Percentiles rank a stretch among this genome's conserved stretches.
These are phyloP conservation scores for Cyclostephanos invisitatus DNA, from an alignment of 108 stramenopile species.

Conservation along the genomic window DNA sequence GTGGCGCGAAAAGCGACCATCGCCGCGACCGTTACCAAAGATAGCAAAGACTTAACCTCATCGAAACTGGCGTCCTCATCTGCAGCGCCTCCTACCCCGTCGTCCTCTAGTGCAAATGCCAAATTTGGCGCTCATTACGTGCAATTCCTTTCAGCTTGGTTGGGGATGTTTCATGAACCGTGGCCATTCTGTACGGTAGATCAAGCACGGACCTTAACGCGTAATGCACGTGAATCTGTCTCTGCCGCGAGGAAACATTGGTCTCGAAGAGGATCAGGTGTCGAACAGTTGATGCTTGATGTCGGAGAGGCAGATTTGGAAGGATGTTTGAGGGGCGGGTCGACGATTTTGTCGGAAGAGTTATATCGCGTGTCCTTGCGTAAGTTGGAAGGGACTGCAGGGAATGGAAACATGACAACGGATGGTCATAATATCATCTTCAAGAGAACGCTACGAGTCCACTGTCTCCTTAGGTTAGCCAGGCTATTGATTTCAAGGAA, in stretches of 20 bases:
- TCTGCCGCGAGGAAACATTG: constrained; percentile 32
- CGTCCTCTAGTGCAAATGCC: background rate
- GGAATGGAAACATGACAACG: background rate
- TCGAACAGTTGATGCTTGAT: constrained; percentile 58
- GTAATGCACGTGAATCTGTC: constrained; percentile 50
- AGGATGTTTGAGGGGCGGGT: constrained; percentile 53
- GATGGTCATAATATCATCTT: background rate
- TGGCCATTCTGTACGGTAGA: constrained; percentile 64
- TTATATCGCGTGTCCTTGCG: constrained; percentile 36
- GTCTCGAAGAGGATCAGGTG: constrained; percentile 34
- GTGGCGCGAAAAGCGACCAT: constrained; percentile 28
- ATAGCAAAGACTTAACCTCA: constrained; percentile 8
- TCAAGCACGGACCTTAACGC: constrained; percentile 48
- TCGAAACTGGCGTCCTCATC: background rate
- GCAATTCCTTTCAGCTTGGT: constrained; percentile 65
- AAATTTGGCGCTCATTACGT: constrained; percentile 45
- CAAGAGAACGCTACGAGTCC: constrained; percentile 16
- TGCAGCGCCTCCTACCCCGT: background rate
- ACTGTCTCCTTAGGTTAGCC: constrained; percentile 34
- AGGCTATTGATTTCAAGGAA: constrained; percentile 12
- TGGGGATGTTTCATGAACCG: constrained; percentile 57
- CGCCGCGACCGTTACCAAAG: constrained; percentile 21
- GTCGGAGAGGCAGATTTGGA: constrained; percentile 73
- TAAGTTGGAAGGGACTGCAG: constrained; percentile 11
- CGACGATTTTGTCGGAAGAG: constrained; percentile 23